Base-by-base conservation (phyloP, 345 rosid species). In the Eucalyptus leucophloia region DNA sequence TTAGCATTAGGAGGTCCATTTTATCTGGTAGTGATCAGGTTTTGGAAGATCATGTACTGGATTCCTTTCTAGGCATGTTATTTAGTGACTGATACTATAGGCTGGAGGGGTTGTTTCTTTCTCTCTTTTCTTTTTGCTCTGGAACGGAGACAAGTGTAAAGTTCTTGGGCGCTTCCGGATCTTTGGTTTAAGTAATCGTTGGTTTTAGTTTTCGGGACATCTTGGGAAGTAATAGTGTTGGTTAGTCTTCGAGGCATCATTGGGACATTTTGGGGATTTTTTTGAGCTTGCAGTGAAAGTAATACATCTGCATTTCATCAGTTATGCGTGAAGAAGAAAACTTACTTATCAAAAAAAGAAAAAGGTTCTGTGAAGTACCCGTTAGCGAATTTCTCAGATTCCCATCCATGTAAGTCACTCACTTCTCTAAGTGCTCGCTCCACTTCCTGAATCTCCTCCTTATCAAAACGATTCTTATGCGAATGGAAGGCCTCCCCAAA, bases 401-500 rank as follows among this genome's bases (percentile, higher is more conserved):
- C 44, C 44, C 44, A 42, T 42, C 44, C 44, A 42, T 42, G 44
- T 42, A 42, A 42, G 44, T 2, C 2, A 42, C 44, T 42, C 2
- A 42, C 44, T 42, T 42, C 44, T 6, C 2, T 42, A 42, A 42
- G 44, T 42, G 44, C 44, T 2, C 44, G 44, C 44, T 1, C 8
- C 44, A n/a, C 44, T 42, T 42, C 44, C 44, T 2, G 44, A 2
- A 42, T 42, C 7, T n/a, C 44, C 2, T 42, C 7, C 44, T 42
- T 8, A 42, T 42, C 2, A 42, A 42, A 2, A 42, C 2, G 44
- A 7, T 42, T 42, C 8, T 42, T 2, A 42, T 2, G 2, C 1
- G 8, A 42, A 42, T 2, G 44, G 44, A 42, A 42, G 44, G 44
- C 44, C 2, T 42, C 8, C 44, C 44, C 44, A 42, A 42, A 42